Base-by-base conservation (phyloP, 2,329 filamentous ascomycete genomes). In the Colletotrichum sp. region DNA sequence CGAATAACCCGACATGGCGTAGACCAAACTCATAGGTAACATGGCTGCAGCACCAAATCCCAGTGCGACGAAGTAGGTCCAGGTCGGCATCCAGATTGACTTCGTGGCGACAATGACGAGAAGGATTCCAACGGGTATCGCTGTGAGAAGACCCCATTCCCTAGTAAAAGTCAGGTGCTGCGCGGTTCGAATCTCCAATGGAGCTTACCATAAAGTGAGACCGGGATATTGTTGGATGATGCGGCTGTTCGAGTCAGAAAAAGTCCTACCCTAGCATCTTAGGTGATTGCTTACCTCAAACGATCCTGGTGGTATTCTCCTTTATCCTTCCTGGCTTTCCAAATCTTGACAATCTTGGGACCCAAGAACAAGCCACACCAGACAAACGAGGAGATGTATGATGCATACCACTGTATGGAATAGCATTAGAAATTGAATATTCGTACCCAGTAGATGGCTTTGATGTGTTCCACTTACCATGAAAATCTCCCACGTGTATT, bases 301-400 rank as follows among this genome's bases (percentile, higher is more conserved):
- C 72, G 62, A 34, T 75, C 72, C 18, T 72, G 69, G 7, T 75
- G 69, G 30, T 67, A 75, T 65, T 75, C 72, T 39, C 52, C 82
- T 81, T 36, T 78, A 79, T 64, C 79, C 82, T 52, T 73, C 77
- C 76, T 81, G 81, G 60, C 64, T 79, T 80, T 39, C 30, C 87
- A 90, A 2, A 83, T 81, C 24, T 83, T 85, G 62, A 18, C 21
- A 21, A 92, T 85, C 72, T 90, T 86, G 0, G 84, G 78, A 57
- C 84, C 90, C 1, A 90, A 89, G 72, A 92, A 92, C 1, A 91
- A 87, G 5, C 83, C 83, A 81, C 92, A 90, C 90, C 91, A 93
- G 8, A 88, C 88, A 64, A 92, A 85, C 0, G 90, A 90, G 1
- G 90, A 92, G 1, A 89, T 86, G 72, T 91, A 89, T 10, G 90